These are phyloP conservation scores for Periglandula ipomoeae DNA, from an alignment of 2,329 filamentous ascomycete species.

Conservation along the genomic window DNA sequence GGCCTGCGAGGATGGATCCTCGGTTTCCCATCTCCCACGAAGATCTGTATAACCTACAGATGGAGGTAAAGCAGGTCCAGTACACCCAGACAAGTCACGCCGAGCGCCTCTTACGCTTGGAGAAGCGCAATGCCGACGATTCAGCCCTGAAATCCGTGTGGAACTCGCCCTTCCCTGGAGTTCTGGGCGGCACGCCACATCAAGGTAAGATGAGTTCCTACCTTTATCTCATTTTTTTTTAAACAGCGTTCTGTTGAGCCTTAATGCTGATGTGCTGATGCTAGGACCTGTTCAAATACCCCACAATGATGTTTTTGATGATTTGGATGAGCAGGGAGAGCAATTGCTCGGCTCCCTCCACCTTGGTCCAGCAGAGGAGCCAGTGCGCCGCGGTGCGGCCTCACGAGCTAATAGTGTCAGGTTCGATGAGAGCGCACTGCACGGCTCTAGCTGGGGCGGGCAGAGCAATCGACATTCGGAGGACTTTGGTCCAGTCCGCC, in stretches of 20 bases:
- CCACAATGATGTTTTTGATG: slow-evolving; percentile 77
- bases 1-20: slow-evolving; percentile 48
- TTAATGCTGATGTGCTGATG: slow-evolving; percentile 1
- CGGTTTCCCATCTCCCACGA: slow-evolving; percentile 51
- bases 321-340: slow-evolving; percentile 79
- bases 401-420: slow-evolving; percentile 95
- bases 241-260: too few species aligned
- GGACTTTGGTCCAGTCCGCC: slow-evolving; percentile 70
- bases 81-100: slow-evolving; percentile 52
- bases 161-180: slow-evolving; percentile 87
- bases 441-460: slow-evolving; percentile 70
- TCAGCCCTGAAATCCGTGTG: slow-evolving; percentile 75
- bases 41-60: slow-evolving; percentile 59
- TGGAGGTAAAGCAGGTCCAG: slow-evolving; percentile 62
- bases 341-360: slow-evolving; percentile 73
- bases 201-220: slow-evolving; percentile 54
- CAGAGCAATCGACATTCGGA: slow-evolving; percentile 74
- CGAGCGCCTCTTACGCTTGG: slow-evolving; percentile 51
- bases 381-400: slow-evolving; percentile 72
- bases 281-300: slow-evolving; percentile 72
- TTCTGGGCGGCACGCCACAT: slow-evolving; percentile 73
- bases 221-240: not conserved
- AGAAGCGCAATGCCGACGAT: slow-evolving; percentile 60
- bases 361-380: slow-evolving; percentile 71
- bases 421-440: slow-evolving; percentile 91